Percentiles rank a stretch among this genome's conserved stretches.
Evolutionary conservation across 345 rosid species (phyloP).

Genomic region (Aquilaria yunnanensis): DNA sequence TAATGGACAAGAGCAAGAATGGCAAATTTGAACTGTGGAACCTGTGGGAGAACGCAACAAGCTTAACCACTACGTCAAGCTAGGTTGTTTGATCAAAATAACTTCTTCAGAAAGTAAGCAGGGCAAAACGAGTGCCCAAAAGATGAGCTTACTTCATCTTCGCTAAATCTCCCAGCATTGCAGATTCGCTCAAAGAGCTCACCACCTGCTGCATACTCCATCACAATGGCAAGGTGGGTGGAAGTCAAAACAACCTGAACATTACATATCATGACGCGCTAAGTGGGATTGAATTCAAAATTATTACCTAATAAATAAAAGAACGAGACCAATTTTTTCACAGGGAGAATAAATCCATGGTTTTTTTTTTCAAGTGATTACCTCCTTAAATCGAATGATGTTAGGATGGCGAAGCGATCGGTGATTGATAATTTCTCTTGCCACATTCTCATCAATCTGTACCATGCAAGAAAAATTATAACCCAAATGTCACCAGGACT

Average conservation of each 20-base stretch:
- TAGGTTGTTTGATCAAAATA: no score
- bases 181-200: conserved; percentile 84
- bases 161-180: conserved; percentile 83
- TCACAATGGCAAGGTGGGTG: conserved; percentile 62
- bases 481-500: background rate
- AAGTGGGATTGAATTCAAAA: background rate
- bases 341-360: no score
- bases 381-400: conserved; percentile 92
- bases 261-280: background rate
- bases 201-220: conserved; percentile 94
- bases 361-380: background rate
- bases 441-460: conserved; percentile 88
- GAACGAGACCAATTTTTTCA: background rate
- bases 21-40: no score
- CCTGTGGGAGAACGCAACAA: background rate
- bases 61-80: no score
- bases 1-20: no score
- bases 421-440: conserved; percentile 86
- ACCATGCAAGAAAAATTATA: conserved; percentile 7
- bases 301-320: background rate
- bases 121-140: background rate
- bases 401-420: conserved; percentile 83
- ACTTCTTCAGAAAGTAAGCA: no score
- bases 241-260: conserved; percentile 34
- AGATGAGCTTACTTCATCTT: conserved; percentile 52